Evolutionary conservation across 805 yeast species (phyloP).

Genomic region (Myxozyma monticola): DNA sequence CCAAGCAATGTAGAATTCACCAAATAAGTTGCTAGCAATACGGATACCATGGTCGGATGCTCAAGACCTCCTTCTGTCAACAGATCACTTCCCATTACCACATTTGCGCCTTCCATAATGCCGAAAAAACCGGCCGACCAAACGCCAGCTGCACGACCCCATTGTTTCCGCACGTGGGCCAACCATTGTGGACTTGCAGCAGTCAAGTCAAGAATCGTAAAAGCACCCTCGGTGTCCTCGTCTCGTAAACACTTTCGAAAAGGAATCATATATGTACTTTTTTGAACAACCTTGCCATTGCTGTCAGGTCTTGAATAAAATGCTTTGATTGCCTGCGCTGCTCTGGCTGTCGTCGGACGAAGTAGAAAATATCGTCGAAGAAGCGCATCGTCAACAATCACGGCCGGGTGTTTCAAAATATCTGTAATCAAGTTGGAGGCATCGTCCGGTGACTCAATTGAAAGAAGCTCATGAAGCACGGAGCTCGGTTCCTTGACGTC

Average conservation of each 20-base stretch:
- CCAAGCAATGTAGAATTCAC: slow-evolving; percentile 51
- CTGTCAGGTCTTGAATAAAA: slow-evolving; percentile 21
- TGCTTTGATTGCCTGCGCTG: slow-evolving; percentile 20
- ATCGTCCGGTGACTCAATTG: slow-evolving; percentile 1
- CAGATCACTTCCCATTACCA: slow-evolving; percentile 45
- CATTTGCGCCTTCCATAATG: slow-evolving; percentile 49
- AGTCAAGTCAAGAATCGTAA: slow-evolving; percentile 59
- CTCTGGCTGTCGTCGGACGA: slow-evolving; percentile 28
- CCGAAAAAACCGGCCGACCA: slow-evolving; percentile 41
- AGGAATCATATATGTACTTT: slow-evolving; percentile 54
- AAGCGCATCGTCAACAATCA: slow-evolving; percentile 16
- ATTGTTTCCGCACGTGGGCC: slow-evolving; percentile 38
- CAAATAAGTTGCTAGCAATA: slow-evolving; percentile 52
- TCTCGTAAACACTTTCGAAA: slow-evolving; percentile 59
- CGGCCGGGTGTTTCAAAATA: slow-evolving; percentile 23
- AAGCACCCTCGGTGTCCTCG: slow-evolving; percentile 58
- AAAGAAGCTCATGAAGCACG: slow-evolving; percentile 1
- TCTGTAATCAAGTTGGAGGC: slow-evolving; percentile 17
- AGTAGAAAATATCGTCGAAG: slow-evolving; percentile 25
- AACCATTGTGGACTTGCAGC: slow-evolving; percentile 58
- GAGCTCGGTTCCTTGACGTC: not conserved
- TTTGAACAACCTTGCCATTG: slow-evolving; percentile 11
- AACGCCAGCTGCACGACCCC: slow-evolving; percentile 41
- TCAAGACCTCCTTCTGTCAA: slow-evolving; percentile 41
- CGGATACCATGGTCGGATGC: slow-evolving; percentile 44